phyloP scores from a whole-genome alignment of 2,329 filamentous ascomycete species.

The Alternaria solani region DNA sequence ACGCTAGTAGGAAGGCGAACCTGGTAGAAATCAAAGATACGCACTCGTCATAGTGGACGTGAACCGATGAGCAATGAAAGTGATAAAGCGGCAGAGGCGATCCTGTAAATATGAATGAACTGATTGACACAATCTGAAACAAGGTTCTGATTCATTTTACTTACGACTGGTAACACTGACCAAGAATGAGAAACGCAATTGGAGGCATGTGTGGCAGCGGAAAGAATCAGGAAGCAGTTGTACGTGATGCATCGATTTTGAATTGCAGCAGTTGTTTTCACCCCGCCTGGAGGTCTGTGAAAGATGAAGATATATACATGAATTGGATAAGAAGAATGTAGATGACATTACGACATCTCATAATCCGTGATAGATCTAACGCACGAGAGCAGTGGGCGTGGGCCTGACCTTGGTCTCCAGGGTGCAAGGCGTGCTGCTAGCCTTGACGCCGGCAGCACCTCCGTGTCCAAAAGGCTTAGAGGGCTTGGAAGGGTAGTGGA shows the following conservation, averaged over 20 bases:
- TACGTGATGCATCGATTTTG: background rate
- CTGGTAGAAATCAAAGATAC: too few relatives aligned
- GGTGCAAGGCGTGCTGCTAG: slow-evolving; percentile 29
- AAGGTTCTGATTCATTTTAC: too few relatives aligned
- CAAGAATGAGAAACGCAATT: accelerated
- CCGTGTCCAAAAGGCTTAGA: slow-evolving; percentile 10
- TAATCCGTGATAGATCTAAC: background rate
- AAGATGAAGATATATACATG: background rate
- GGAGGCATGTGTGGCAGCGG: background rate
- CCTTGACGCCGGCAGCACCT: slow-evolving; percentile 11
- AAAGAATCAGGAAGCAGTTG: background rate
- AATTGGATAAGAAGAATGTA: background rate
- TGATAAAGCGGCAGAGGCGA: too few relatives aligned
- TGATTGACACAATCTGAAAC: too few relatives aligned
- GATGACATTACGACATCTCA: background rate
- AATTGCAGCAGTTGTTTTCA: background rate
- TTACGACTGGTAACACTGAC: background rate
- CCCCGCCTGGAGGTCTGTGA: background rate
- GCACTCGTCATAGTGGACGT: too few relatives aligned
- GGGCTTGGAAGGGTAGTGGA: slow-evolving; percentile 8
- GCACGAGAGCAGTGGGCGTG: slow-evolving; percentile 23
- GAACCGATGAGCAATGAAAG: too few relatives aligned
- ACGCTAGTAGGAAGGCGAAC: background rate
- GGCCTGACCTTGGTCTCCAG: slow-evolving; percentile 34
- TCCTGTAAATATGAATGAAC: background rate